Base-by-base conservation (phyloP, 345 rosid genomes). In the Viola odorata region DNA sequence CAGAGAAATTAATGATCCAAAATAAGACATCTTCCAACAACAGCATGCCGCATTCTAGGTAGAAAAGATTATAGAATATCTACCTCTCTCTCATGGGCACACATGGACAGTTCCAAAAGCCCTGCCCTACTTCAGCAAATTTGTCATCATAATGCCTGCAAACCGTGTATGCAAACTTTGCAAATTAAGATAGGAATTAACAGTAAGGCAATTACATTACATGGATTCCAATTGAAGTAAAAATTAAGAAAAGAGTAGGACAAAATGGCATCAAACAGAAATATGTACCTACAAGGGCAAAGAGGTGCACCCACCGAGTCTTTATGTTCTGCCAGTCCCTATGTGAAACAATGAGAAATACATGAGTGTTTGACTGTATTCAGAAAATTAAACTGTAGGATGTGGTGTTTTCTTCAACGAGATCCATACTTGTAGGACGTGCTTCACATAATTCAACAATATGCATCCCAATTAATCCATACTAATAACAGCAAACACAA, bases 1-100 rank as follows among this genome's bases (percentile, higher is more conserved):
- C 32, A 23, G 32, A 23, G 32, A 23, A 23, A 23, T 23, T 23
- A 23, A 23, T 23, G 32, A 23, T 23, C 32, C 32, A 23, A 23
- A 23, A 23, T 23, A 23, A 23, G 32, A 23, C 32, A 23, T 23
- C 32, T 47, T 10, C 13, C 13, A 47, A 47, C 8, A 42, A 47
- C 5, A 11, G 13, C 11, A 53, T 17, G 8, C 44, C 52, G 36
- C 48, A 38, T 17, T 49, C 10, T 44, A 54, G 3, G 50, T 49
- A 8, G 36, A 11, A 37, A 13, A 39, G 36, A 53, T 41, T 12
- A 38, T 14, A 32, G n/a, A 44, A 60, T 13, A 68, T 16, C 5
- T 75, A 90, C 99, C 99, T 90, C 69, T 94, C 99, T 77, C 99
- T 86, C 97, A 94, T 94, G 12, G 99, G 99, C 63, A 94, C 99